These are phyloP conservation scores for Dioscorea alata DNA, from an alignment of 106 monocot genomes.

Conservation along the genomic window DNA sequence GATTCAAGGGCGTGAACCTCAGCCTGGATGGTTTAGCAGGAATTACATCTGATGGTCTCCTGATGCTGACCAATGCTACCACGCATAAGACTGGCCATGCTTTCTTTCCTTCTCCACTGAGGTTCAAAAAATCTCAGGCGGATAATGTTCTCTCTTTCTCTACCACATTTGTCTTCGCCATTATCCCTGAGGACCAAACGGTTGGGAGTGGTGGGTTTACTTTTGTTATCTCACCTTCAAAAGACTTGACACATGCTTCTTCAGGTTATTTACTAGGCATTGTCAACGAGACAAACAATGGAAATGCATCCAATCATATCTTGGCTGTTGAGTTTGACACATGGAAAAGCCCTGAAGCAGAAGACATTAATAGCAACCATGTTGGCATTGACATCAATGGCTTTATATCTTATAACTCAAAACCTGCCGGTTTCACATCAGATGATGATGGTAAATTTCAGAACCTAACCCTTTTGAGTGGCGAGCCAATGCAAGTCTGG, in stretches of 20 bases:
- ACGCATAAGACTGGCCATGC: neutral
- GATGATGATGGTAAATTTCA: neutral
- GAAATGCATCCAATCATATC: constrained; percentile 3
- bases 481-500: neutral
- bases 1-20: constrained; percentile 4
- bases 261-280: neutral
- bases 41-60: neutral
- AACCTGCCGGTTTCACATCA: neutral
- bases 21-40: neutral
- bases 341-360: neutral
- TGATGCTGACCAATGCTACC: neutral
- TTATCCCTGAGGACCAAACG: neutral
- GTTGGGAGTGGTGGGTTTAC: neutral
- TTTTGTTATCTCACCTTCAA: neutral
- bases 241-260: neutral
- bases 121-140: neutral
- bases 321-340: constrained; percentile 7
- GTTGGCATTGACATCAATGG: constrained; percentile 2
- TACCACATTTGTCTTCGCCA: constrained; percentile 1
- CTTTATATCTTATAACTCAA: neutral
- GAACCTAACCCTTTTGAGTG: neutral
- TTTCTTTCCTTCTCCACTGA: neutral
- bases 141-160: neutral
- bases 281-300: constrained; percentile 2
- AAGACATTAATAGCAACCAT: constrained; percentile 1